Base-by-base conservation (phyloP, 768 basidiomycete species). In the Boletus vermiculosoides region DNA sequence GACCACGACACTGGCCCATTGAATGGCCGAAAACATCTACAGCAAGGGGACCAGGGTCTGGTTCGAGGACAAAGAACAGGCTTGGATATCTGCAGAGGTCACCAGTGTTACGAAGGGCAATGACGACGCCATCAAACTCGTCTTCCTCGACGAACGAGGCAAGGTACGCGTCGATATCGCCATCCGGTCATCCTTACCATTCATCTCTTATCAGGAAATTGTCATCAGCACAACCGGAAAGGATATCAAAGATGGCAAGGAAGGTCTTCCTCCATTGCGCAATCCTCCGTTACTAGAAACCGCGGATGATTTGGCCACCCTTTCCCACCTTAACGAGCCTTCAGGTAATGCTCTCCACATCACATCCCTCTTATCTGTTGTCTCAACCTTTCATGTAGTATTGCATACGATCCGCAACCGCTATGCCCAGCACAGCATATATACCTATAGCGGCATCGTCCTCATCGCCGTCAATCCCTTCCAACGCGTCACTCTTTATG, bases 401-500 rank as follows among this genome's bases (percentile, higher is more conserved):
- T 81, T 99, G 28, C 95, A 99, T 70, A 96, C 96, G 45, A 98
- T 99, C 65, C 87, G 90, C 37, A 95, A 95, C 73, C 90, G 96
- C 65, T 99, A 99, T 77, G 91, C 88, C 34, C 90, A 94, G 63
- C 96, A 96, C 73, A 92, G 92, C 71, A 98, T 98, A 66, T 99
- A 98, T 70, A 98, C 97, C 33, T 99, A 98, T 77, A 95, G 92
- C 60, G 97, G 97, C 64, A 99, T 98, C 63, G 96, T 98, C 59
- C 84, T 99, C 63, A 97, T 99, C 71, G 97, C 97, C 52, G 87
- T 99, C 77, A 99, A 99, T 75, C 97, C 97, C 46, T 99, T 99
- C 75, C 92, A 95, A 75, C 91, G 94, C 68, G 89, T 99, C 67
- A 92, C 94, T 25, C 87, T 98, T 57, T 99, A 99, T 79, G 93